Conservation (phyloP, 1,284 basidiomycete species). For the Ceratorhiza oryzae-sativae region DNA sequence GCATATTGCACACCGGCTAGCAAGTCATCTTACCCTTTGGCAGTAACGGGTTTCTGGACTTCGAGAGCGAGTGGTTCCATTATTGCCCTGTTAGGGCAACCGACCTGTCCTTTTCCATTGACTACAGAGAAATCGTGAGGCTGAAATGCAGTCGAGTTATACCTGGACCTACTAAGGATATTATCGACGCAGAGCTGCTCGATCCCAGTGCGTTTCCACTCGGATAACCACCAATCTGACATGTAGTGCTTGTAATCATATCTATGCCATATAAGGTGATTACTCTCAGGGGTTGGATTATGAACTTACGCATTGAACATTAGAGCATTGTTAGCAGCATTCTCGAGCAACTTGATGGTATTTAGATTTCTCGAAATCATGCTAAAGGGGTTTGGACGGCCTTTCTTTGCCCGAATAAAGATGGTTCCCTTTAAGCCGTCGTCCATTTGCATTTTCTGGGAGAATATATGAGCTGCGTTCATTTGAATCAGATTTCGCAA, state of each 20-base stretch:
- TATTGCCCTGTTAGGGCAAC: neutral
- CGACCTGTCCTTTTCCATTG: slow-evolving; percentile 31
- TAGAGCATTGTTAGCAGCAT: slow-evolving; percentile 12
- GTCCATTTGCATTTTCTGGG: slow-evolving; percentile 37
- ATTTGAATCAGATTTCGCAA: too few relatives aligned
- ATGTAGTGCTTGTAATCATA: slow-evolving; percentile 24
- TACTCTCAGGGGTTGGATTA: neutral
- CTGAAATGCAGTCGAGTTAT: too few relatives aligned
- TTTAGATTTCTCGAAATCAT: slow-evolving; percentile 11
- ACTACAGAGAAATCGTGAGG: neutral
- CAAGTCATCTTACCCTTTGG: neutral
- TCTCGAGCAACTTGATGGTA: slow-evolving; percentile 19
- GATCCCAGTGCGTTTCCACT: slow-evolving; percentile 34
- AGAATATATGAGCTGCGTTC: too few relatives aligned
- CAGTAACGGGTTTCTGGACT: neutral
- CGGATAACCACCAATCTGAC: slow-evolving; percentile 36
- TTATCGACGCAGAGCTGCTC: slow-evolving; percentile 39
- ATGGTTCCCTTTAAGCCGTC: slow-evolving; percentile 33
- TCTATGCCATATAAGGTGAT: neutral
- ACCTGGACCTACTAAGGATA: slow-evolving; percentile 17
- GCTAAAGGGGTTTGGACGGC: slow-evolving; percentile 26
- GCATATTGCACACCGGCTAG: neutral
- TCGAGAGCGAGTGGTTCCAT: slow-evolving; percentile 8
- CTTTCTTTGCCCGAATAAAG: slow-evolving; percentile 24
- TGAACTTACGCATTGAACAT: slow-evolving; percentile 11